Evolutionary conservation across 2,329 filamentous ascomycete species (phyloP).

Genomic region (Epichloe uncinata): DNA sequence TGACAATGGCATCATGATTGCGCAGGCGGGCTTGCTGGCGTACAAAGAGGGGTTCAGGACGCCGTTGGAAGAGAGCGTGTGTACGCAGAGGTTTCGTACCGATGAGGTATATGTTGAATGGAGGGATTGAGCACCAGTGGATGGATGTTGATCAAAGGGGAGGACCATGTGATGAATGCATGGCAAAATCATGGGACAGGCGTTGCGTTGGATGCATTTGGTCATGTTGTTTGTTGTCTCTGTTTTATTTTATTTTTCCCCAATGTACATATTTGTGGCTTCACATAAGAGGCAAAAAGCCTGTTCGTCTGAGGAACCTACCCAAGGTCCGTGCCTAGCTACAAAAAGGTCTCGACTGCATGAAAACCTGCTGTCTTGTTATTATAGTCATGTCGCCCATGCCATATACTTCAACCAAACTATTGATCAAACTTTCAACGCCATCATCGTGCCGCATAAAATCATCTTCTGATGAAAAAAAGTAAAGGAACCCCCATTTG

Average conservation of each 20-base stretch:
- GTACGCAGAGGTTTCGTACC: constrained; percentile 71
- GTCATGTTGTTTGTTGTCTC: no score
- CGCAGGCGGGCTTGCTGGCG: constrained; percentile 81
- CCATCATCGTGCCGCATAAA: not conserved
- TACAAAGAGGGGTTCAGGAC: constrained; percentile 72
- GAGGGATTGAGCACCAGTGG: constrained; percentile 39
- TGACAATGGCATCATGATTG: constrained; percentile 99
- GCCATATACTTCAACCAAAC: not conserved
- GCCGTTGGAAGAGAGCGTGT: constrained; percentile 65
- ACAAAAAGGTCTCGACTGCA: no score
- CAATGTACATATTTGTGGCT: not conserved
- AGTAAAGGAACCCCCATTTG: no score
- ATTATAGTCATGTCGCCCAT: not conserved
- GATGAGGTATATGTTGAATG: constrained; percentile 72
- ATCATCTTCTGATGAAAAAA: not conserved
- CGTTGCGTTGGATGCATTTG: not conserved
- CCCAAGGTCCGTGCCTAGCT: no score
- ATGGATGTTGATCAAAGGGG: not conserved
- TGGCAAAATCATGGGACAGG: not conserved
- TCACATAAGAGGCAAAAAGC: no score
- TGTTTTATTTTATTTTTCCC: no score
- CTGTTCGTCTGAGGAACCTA: no score
- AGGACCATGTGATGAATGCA: not conserved
- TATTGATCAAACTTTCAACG: not conserved
- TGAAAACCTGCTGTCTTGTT: not conserved